Evolutionary conservation across 169 alveolate species (phyloP).

Genomic region (Plasmodium malariae): DNA sequence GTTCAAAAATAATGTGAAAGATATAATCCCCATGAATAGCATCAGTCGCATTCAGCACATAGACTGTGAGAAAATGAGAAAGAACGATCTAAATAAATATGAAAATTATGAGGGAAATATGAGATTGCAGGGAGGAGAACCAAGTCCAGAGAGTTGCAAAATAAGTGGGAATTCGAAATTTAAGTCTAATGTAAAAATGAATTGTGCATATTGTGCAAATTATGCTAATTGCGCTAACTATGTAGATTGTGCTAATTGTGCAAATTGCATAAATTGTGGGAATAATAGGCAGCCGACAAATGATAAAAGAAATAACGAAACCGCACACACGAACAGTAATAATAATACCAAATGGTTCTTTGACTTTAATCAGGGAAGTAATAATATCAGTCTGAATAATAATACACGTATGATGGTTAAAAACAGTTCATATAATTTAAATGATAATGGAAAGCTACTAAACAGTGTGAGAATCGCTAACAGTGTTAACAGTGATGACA

Average conservation of each 20-base stretch:
- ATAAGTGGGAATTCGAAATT: neutral
- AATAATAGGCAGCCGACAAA: no score
- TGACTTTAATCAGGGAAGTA: neutral
- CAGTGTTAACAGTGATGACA: neutral
- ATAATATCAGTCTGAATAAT: neutral
- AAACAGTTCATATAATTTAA: neutral
- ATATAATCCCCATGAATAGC: no score
- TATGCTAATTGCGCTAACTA: no score
- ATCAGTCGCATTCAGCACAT: no score
- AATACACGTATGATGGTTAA: neutral
- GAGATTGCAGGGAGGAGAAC: neutral
- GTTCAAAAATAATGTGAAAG: no score
- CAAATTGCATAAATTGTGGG: no score
- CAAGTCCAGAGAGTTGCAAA: neutral
- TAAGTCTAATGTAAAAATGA: neutral
- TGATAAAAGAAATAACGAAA: neutral
- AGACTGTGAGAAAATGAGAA: neutral
- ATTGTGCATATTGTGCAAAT: neutral
- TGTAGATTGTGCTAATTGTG: no score
- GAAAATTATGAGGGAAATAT: neutral
- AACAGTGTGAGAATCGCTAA: neutral
- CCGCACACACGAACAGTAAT: neutral
- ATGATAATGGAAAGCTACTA: neutral
- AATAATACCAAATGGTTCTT: neutral
- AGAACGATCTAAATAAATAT: neutral